Percentiles rank a stretch among this genome's conserved stretches.
Evolutionary conservation across 163 green algal species (phyloP).

Genomic region (Scenedesmus sp.): DNA sequence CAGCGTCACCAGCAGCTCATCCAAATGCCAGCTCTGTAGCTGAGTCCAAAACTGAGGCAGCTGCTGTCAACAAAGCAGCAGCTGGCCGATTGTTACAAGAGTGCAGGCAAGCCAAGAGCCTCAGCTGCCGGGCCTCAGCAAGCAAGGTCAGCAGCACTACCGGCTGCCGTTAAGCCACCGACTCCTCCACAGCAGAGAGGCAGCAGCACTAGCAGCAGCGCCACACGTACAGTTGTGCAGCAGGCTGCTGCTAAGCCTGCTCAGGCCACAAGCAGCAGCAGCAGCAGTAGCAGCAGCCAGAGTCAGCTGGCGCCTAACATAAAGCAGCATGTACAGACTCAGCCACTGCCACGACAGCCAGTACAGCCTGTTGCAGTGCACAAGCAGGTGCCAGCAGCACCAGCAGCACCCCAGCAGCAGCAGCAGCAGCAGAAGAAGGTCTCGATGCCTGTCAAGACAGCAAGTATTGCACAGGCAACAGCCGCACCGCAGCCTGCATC

Average conservation of each 20-base stretch:
- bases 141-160: not conserved
- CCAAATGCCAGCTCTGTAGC: not conserved
- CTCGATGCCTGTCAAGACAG: not conserved
- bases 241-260: not conserved
- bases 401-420: not conserved
- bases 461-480: not conserved
- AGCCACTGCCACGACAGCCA: not conserved
- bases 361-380: not conserved
- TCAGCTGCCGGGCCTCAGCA: not conserved
- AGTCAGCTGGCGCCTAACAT: not conserved
- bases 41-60: not conserved
- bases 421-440: too few relatives aligned
- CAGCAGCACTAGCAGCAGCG: not conserved
- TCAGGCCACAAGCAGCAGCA: not conserved
- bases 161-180: not conserved
- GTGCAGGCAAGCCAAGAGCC: not conserved
- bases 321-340: not conserved
- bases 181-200: not conserved
- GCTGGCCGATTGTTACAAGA: not conserved
- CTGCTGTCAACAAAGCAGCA: not conserved
- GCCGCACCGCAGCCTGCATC: not conserved
- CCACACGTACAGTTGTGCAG: not conserved
- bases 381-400: not conserved
- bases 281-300: too few relatives aligned
- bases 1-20: not conserved